These are phyloP conservation scores for Linnemannia schmuckeri DNA, from an alignment of 192 early-diverging fungal species.

Conservation along the genomic window DNA sequence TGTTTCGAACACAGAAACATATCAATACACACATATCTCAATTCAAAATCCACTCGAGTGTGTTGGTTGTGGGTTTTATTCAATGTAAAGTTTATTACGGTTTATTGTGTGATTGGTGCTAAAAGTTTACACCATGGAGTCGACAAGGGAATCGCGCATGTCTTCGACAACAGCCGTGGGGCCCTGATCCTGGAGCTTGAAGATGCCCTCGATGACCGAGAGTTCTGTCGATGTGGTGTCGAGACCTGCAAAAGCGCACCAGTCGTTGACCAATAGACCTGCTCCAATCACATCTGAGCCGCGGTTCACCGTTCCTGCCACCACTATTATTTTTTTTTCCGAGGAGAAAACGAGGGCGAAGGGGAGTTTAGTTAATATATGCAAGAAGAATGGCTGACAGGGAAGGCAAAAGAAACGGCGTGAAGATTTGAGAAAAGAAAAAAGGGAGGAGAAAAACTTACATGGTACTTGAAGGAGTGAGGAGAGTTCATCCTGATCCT, in stretches of 20 bases:
- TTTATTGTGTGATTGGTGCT: not conserved
- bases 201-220: slow-evolving; percentile 95
- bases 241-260: slow-evolving; percentile 96
- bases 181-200: slow-evolving; percentile 93
- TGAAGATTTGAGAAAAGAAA: not conserved
- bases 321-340: slow-evolving; percentile 7
- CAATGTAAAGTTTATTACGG: not conserved
- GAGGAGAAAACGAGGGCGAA: not conserved
- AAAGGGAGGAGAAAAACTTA: slow-evolving; percentile 29
- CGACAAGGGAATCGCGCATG: slow-evolving; percentile 92
- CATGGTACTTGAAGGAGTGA: slow-evolving; percentile 95
- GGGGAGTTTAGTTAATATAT: not conserved
- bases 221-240: slow-evolving; percentile 97
- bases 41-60: not conserved
- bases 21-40: too few species aligned
- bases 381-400: not conserved
- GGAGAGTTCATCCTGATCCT: slow-evolving; percentile 97
- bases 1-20: too few species aligned
- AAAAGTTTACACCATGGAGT: slow-evolving; percentile 71
- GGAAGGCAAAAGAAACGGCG: not conserved
- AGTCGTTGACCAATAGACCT: slow-evolving; percentile 97
- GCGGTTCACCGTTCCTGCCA: slow-evolving; percentile 96
- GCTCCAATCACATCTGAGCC: slow-evolving; percentile 97
- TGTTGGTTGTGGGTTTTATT: too few species aligned
- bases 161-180: slow-evolving; percentile 91